phyloP scores from a whole-genome alignment of 202 grass and related monocot genomes.

The Dendrocalamus latiflorus region DNA sequence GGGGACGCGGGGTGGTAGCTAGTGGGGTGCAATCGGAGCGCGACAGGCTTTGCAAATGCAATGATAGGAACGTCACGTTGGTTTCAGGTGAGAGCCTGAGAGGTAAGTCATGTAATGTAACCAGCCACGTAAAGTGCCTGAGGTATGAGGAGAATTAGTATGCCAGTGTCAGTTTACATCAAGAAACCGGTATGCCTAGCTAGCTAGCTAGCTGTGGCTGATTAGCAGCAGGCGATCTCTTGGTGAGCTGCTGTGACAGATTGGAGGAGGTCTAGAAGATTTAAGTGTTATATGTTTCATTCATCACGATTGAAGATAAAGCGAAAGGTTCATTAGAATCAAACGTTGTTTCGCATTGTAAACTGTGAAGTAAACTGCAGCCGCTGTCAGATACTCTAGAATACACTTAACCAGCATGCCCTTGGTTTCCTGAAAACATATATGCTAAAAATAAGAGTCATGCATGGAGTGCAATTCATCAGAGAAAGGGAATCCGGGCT shows the following conservation, averaged over 20 bases:
- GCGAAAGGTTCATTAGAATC: conserved; percentile 4
- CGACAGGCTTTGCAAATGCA: conserved; percentile 25
- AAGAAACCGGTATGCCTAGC: conserved; percentile 38
- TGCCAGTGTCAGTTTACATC: no score
- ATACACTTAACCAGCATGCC: conserved; percentile 15
- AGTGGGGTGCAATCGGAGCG: conserved; percentile 24
- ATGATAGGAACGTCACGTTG: conserved; percentile 29
- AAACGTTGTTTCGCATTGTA: neutral
- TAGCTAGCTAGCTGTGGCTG: neutral
- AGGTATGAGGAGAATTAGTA: neutral
- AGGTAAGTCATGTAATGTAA: neutral
- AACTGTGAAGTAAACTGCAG: neutral
- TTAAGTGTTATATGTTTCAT: neutral
- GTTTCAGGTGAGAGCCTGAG: neutral
- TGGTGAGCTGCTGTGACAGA: conserved; percentile 14
- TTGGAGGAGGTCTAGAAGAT: conserved; percentile 5
- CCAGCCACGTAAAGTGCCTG: conserved; percentile 25
- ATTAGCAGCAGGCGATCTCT: conserved; percentile 1
- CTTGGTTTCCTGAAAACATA: conserved; percentile 16
- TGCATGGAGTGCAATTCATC: neutral
- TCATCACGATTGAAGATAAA: conserved; percentile 15
- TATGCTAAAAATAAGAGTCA: conserved; percentile 6
- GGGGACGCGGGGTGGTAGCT: neutral
- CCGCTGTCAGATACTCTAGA: conserved; percentile 19
- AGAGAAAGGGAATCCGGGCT: neutral